A percentile compares a stretch with the other conserved stretches of the same genome.
Conservation (phyloP, 78 protist genomes). For the Anaeramoeba flamelloides region DNA sequence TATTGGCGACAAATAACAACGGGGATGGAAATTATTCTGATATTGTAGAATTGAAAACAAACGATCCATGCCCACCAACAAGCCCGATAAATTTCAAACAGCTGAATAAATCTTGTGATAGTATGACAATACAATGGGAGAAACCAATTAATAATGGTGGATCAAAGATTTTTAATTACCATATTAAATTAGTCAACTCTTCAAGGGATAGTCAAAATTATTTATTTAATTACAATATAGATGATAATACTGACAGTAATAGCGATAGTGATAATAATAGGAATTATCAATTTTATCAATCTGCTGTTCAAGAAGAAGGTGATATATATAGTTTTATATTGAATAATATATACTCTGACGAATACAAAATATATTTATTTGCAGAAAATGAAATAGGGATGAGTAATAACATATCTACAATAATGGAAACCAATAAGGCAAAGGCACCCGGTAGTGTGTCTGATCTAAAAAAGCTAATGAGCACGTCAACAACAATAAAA, state of each 20-base stretch:
- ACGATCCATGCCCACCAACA: background rate
- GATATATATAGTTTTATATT: no score
- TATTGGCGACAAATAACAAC: background rate
- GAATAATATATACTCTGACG: background rate
- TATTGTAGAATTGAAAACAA: background rate
- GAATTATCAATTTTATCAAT: no score
- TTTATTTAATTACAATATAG: background rate
- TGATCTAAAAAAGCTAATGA: background rate
- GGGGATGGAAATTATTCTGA: background rate
- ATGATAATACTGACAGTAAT: background rate
- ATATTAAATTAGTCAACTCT: background rate
- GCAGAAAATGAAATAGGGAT: background rate
- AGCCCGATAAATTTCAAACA: background rate
- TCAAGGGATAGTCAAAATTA: background rate
- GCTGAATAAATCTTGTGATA: background rate
- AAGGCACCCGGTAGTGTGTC: background rate
- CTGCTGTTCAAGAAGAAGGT: no score
- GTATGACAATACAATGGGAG: background rate
- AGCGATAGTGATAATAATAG: background rate
- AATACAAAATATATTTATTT: background rate
- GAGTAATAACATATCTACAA: background rate
- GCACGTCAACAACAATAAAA: background rate
- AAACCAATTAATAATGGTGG: background rate
- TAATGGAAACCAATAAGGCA: background rate
- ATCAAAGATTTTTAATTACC: background rate